Percentiles rank a stretch among this genome's conserved stretches.
Conservation (phyloP, 2,329 filamentous ascomycete species). For the Sphaceloma murrayae region DNA sequence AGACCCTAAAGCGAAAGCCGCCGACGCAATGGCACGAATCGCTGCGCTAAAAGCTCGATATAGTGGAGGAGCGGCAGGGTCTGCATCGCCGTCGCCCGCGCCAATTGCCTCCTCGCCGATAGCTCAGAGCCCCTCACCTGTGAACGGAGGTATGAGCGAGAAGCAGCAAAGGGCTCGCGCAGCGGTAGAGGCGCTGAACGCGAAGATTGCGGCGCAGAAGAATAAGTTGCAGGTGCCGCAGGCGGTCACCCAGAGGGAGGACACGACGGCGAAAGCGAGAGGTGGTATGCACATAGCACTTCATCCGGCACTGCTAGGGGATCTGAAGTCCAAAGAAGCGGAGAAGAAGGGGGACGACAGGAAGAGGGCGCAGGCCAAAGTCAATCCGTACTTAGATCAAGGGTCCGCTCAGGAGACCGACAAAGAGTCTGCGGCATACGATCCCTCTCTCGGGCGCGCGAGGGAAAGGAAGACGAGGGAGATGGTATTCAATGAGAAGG, state of each 20-base stretch:
- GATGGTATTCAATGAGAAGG: slow-evolving; percentile 85
- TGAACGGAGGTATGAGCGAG: slow-evolving; percentile 1
- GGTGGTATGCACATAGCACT: slow-evolving; percentile 67
- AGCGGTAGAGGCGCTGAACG: slow-evolving; percentile 28
- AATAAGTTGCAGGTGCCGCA: slow-evolving; percentile 14
- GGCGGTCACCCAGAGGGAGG: slow-evolving; percentile 37
- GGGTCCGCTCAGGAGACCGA: slow-evolving; percentile 34
- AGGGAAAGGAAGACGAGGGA: slow-evolving; percentile 60
- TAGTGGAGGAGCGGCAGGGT: slow-evolving; percentile 9
- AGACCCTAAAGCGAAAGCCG: slow-evolving; percentile 1
- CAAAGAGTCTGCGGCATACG: slow-evolving; percentile 73
- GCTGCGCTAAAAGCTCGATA: slow-evolving; percentile 19
- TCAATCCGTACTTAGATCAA: slow-evolving; percentile 34
- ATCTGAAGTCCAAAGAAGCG: slow-evolving; percentile 28
- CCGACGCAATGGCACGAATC: slow-evolving; percentile 17
- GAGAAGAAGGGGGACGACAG: slow-evolving; percentile 38
- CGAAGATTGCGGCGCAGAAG: slow-evolving; percentile 18
- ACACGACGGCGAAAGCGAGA: slow-evolving; percentile 42
- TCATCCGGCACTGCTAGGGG: slow-evolving; percentile 60
- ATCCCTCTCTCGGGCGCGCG: slow-evolving; percentile 55
- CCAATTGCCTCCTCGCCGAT: slow-evolving; percentile 17
- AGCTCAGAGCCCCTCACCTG: slow-evolving; percentile 8
- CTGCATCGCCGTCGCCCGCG: slow-evolving; percentile 16
- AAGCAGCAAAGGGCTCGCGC: slow-evolving; percentile 26
- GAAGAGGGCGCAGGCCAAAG: slow-evolving; percentile 30